Evolutionary conservation across 2,329 filamentous ascomycete species (phyloP).

Genomic region (Aspergillus clavatus): DNA sequence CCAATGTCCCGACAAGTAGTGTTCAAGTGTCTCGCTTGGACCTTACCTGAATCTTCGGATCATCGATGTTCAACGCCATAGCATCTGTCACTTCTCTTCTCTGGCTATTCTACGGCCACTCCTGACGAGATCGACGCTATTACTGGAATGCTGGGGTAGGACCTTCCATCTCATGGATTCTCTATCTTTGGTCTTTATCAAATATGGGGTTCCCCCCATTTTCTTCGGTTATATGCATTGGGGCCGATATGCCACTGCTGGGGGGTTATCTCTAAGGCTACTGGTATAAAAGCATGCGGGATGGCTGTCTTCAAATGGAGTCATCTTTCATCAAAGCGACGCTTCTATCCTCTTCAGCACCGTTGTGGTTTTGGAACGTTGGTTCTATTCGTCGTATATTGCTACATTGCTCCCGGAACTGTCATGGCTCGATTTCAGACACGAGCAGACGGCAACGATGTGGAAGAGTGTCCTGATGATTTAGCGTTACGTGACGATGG

Average conservation of each 20-base stretch:
- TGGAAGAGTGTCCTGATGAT: slow-evolving; percentile 9
- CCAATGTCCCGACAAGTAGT: background rate
- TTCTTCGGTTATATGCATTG: background rate
- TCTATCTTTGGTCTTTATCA: slow-evolving; percentile 2
- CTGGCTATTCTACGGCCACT: slow-evolving; percentile 1
- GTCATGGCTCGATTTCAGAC: slow-evolving; percentile 4
- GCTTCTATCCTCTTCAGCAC: background rate
- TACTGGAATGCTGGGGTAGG: slow-evolving; percentile 1
- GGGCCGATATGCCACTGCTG: background rate
- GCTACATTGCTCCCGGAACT: background rate
- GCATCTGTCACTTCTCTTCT: slow-evolving; percentile 1
- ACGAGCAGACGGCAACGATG: slow-evolving; percentile 8
- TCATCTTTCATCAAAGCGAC: background rate
- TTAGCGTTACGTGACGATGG: slow-evolving; percentile 4
- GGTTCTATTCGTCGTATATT: background rate
- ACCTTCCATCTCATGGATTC: background rate
- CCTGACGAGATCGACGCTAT: background rate
- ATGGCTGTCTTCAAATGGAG: background rate
- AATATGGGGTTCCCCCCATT: background rate
- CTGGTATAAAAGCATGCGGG: slow-evolving; percentile 4
- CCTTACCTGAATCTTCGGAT: slow-evolving; percentile 8
- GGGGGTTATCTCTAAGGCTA: background rate
- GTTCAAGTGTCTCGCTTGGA: slow-evolving; percentile 9
- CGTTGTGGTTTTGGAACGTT: background rate
- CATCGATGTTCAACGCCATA: no score